Percentiles rank a stretch among this genome's conserved stretches.
Conservation (phyloP, 345 rosid species). For the Brassica juncea region DNA sequence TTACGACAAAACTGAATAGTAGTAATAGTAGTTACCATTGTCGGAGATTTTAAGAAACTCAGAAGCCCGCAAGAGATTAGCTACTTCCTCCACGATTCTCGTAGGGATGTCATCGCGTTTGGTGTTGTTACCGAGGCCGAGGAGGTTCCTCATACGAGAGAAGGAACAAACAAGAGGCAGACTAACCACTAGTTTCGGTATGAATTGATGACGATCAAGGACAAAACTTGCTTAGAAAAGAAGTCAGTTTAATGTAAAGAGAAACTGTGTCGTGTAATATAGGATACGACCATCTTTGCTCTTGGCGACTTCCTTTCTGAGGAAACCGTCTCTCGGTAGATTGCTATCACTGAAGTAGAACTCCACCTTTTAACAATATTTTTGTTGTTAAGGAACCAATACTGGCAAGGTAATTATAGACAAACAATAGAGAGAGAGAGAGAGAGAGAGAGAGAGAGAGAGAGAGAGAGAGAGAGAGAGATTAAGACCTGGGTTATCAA, state of each 20-base stretch:
- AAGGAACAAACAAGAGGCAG: slow-evolving; percentile 49
- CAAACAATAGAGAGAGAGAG: background rate
- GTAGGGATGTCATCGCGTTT: slow-evolving; percentile 38
- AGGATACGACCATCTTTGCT: slow-evolving; percentile 46
- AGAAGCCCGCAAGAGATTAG: slow-evolving; percentile 37
- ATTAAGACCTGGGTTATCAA: background rate
- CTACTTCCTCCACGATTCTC: slow-evolving; percentile 22
- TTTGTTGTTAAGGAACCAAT: too few species aligned
- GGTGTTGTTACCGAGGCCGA: slow-evolving; percentile 36
- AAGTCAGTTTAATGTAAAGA: background rate
- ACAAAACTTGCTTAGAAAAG: background rate
- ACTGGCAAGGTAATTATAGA: background rate
- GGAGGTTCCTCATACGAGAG: slow-evolving; percentile 45
- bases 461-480: background rate
- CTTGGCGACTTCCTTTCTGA: background rate
- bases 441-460: background rate
- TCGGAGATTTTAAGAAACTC: slow-evolving; percentile 43
- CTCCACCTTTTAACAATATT: background rate
- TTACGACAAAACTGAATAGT: background rate
- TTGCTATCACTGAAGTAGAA: background rate
- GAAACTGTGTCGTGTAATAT: background rate
- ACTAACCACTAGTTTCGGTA: slow-evolving; percentile 43
- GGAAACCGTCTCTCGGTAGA: background rate
- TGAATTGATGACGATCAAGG: slow-evolving; percentile 7
- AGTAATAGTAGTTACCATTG: slow-evolving; percentile 32